Evolutionary conservation across 192 early-diverging fungal genomes (phyloP).

Genomic region (Coemansia sp.): DNA sequence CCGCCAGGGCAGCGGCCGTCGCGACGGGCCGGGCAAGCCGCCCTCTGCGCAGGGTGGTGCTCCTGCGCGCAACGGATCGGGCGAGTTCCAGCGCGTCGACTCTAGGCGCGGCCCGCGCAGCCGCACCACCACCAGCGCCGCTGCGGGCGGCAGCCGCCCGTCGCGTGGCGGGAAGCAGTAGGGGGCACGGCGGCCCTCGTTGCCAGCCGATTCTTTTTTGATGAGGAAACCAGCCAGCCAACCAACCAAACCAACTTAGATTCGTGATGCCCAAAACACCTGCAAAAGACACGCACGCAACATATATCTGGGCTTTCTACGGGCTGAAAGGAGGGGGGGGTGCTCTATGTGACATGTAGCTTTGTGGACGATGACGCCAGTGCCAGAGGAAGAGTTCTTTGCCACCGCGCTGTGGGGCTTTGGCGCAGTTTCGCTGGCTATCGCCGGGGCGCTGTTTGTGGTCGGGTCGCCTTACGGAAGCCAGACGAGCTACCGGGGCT

Average conservation of each 20-base stretch:
- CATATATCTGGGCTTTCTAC: no score
- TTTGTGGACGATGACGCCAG: not conserved
- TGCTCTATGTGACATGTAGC: no score
- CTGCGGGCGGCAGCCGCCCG: conserved; percentile 5
- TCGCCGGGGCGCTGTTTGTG: conserved; percentile 13
- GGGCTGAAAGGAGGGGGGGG: no score
- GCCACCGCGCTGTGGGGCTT: conserved; percentile 7
- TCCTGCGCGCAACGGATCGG: conserved; percentile 20
- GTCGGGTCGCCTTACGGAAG: conserved; percentile 46
- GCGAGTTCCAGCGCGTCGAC: conserved; percentile 43
- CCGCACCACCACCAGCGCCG: conserved; percentile 18
- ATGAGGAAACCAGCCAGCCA: no score
- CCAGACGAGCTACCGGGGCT: conserved; percentile 23
- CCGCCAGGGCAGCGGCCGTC: conserved; percentile 31
- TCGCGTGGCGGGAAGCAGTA: conserved; percentile 32
- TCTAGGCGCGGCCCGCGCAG: conserved; percentile 39
- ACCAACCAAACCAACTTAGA: no score
- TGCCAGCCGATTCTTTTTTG: no score
- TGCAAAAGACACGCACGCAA: no score
- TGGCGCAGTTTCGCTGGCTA: conserved; percentile 2
- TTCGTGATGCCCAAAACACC: no score
- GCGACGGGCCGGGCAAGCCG: conserved; percentile 26
- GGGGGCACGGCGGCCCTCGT: no score
- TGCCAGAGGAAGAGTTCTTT: conserved; percentile 9
- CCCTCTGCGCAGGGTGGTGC: conserved; percentile 1